These are phyloP conservation scores for Udeniomyces megalosporus DNA, from an alignment of 768 basidiomycete species.

Conservation along the genomic window DNA sequence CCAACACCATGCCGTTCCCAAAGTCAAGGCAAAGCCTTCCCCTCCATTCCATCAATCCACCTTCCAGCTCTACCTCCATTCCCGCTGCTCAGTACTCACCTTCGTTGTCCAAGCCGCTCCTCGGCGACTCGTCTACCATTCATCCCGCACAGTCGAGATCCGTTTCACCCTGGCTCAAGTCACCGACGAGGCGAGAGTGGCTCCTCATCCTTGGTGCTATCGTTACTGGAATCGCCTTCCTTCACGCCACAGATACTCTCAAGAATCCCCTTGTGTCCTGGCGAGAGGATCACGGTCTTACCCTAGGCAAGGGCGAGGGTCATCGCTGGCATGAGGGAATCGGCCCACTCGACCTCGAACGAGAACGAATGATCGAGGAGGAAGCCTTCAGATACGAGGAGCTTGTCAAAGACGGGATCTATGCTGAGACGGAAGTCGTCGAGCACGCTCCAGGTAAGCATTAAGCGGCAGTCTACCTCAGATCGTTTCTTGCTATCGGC, in stretches of 20 bases:
- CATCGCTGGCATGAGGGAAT: slow-evolving; percentile 18
- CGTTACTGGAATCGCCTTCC: slow-evolving; percentile 43
- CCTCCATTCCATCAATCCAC: background rate
- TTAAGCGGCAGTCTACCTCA: background rate
- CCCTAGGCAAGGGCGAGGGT: slow-evolving; percentile 16
- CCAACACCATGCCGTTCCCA: background rate
- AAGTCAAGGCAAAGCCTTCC: background rate
- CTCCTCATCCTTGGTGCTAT: slow-evolving; percentile 47
- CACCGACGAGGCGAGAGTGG: slow-evolving; percentile 56
- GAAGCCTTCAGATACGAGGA: background rate
- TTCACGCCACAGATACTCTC: slow-evolving; percentile 22
- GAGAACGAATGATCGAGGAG: background rate
- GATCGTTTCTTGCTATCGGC: background rate
- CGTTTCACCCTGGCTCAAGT: background rate
- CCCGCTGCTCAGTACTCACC: background rate
- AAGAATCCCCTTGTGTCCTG: background rate
- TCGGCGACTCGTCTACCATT: background rate
- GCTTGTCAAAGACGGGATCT: background rate
- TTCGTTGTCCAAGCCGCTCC: background rate
- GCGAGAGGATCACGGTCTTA: background rate
- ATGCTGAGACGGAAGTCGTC: slow-evolving; percentile 42
- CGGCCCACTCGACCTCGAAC: background rate
- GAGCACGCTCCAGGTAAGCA: slow-evolving; percentile 57
- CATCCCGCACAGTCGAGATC: background rate
- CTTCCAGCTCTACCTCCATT: background rate